Evolutionary conservation across 2,329 filamentous ascomycete genomes (phyloP).

Genomic region (Teratosphaeria nubilosa): DNA sequence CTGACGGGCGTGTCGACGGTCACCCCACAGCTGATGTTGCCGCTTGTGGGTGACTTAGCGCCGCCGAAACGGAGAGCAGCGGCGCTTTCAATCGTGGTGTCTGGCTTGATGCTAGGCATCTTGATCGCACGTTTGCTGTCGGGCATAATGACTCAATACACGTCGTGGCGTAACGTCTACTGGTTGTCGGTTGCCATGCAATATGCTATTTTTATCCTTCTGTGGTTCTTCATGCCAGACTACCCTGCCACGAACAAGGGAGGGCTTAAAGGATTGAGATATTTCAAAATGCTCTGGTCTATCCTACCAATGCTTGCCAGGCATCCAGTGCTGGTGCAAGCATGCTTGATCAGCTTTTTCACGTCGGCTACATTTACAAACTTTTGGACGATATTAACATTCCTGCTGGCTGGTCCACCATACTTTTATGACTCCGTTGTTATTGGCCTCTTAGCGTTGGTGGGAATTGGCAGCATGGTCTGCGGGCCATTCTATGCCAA

Average conservation of each 20-base stretch:
- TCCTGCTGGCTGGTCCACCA: slow-evolving; percentile 60
- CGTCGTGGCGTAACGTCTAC: slow-evolving; percentile 67
- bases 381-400: slow-evolving; percentile 70
- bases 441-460: slow-evolving; percentile 70
- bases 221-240: slow-evolving; percentile 69
- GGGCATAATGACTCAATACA: slow-evolving; percentile 64
- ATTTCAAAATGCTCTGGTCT: slow-evolving; percentile 53
- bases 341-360: slow-evolving; percentile 56
- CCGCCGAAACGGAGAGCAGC: slow-evolving; percentile 57
- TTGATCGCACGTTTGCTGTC: slow-evolving; percentile 66
- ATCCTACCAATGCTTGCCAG: slow-evolving; percentile 55
- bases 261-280: slow-evolving; percentile 57
- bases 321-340: slow-evolving; percentile 60
- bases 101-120: slow-evolving; percentile 64
- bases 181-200: slow-evolving; percentile 67
- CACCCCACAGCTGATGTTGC: slow-evolving; percentile 66
- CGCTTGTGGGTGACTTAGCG: slow-evolving; percentile 68
- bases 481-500: slow-evolving; percentile 60
- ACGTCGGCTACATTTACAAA: slow-evolving; percentile 52
- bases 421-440: slow-evolving; percentile 57
- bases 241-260: slow-evolving; percentile 64
- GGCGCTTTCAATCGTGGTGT: slow-evolving; percentile 63
- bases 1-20: slow-evolving; percentile 68
- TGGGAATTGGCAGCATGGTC: slow-evolving; percentile 60
- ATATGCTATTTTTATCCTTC: slow-evolving; percentile 51